Conservation (phyloP, 148 eudicot genomes). For the Rhododendron vialii region DNA sequence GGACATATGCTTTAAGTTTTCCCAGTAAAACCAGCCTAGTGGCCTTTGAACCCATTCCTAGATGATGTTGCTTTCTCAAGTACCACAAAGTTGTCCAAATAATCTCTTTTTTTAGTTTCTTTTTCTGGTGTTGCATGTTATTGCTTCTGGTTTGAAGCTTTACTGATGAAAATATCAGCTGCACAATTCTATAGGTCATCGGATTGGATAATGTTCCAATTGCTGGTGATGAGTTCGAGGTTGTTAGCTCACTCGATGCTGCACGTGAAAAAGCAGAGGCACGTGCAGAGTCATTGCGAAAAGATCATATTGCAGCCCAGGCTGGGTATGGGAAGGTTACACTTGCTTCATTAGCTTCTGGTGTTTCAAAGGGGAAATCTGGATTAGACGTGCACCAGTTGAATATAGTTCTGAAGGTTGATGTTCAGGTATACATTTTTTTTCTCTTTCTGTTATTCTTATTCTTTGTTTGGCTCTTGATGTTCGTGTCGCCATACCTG, state of each 20-base stretch:
- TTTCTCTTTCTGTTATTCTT: background rate
- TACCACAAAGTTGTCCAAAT: background rate
- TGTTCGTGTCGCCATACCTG: slow-evolving; percentile 41
- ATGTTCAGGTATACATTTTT: slow-evolving; percentile 58
- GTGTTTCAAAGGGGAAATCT: slow-evolving; percentile 60
- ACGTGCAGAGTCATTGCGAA: slow-evolving; percentile 50
- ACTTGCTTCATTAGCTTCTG: slow-evolving; percentile 87
- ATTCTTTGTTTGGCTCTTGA: background rate
- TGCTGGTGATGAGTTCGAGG: slow-evolving; percentile 97
- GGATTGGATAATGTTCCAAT: slow-evolving; percentile 84
- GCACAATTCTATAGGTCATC: slow-evolving; percentile 49
- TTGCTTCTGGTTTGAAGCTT: background rate
- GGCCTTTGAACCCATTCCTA: background rate
- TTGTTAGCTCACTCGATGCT: slow-evolving; percentile 70
- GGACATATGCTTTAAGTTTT: background rate
- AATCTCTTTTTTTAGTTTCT: background rate
- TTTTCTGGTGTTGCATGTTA: background rate
- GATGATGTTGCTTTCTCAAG: background rate
- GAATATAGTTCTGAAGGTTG: slow-evolving; percentile 86
- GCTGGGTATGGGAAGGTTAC: slow-evolving; percentile 91
- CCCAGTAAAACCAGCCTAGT: background rate
- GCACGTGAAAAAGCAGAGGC: slow-evolving; percentile 82
- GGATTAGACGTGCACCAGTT: slow-evolving; percentile 91
- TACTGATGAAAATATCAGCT: background rate
- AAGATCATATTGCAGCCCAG: slow-evolving; percentile 72